Evolutionary conservation across 2,329 filamentous ascomycete genomes (phyloP), one percentile per base, ranked within the genome.

Genomic region (Penicillium sp.): DNA sequence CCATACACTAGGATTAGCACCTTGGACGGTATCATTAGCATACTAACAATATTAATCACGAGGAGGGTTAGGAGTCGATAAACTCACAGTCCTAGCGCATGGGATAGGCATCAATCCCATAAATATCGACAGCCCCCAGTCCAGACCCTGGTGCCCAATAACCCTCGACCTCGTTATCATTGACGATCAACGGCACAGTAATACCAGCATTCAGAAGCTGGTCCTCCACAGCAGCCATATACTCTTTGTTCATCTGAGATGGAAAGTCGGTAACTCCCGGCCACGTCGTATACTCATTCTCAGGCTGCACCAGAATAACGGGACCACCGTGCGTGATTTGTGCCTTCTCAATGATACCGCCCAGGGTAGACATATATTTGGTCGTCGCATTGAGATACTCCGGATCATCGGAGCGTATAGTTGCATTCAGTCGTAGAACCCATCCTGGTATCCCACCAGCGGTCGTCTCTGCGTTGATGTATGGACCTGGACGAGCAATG

Each of bases 301-400:
- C 89, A 0, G 88, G 86, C 67, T 94, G 90, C 25, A 89, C 79
- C 2, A 92, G 73, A 55, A 93, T 89, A 2, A 94, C 81, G 0
- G 89, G 89, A 0, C 90, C 90, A 0, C 88, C 89, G 49, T 90
- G 88, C 1, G 88, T 92, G 64, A 93, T 91, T 65, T 93, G 89
- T 0, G 84, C 85, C 18, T 51, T 49, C 29, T 59, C 54, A 37
- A 65, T 64, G 2, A 61, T 60, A 4, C 83, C 81, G 2, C 88
- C 87, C 55, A 93, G 86, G 6, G 85, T 79, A 1, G 51, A 45
- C 49, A 59, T 22, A 26, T 61, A 61, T 1, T 52, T 43, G 9
- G 6, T n/a, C 0, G 87, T 90, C 0, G 87, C 82, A 20, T 81
- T 75, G 5, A 90, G 73, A 59, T 83, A 92, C 8, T 80, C 83